Conservation (phyloP, 1,284 basidiomycete genomes). For the Malassezia obtusa region DNA sequence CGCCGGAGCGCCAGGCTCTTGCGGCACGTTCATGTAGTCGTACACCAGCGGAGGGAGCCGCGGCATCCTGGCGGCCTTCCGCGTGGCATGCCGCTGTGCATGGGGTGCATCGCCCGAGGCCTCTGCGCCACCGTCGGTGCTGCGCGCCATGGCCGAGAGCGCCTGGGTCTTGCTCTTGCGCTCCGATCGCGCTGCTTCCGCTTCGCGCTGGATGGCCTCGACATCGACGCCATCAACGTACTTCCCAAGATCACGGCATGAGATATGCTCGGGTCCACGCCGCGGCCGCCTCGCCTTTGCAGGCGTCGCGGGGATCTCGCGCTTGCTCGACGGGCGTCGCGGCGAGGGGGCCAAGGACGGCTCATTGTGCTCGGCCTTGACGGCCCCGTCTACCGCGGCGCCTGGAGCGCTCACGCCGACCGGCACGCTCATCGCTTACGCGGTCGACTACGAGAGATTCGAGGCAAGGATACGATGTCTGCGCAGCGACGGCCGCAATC, state of each 20-base stretch:
- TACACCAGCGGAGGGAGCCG: constrained; percentile 6
- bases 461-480: too few species aligned
- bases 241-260: constrained; percentile 7
- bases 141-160: constrained; percentile 3
- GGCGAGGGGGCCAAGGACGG: background rate
- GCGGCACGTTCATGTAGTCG: background rate
- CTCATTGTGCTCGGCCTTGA: background rate
- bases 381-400: background rate
- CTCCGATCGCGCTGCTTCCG: background rate
- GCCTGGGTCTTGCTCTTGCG: constrained; percentile 14
- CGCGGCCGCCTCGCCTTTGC: background rate
- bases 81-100: constrained; percentile 11
- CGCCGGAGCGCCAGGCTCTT: background rate
- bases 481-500: too few species aligned
- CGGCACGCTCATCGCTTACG: background rate
- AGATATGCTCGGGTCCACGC: constrained; percentile 1
- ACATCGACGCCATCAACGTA: constrained; percentile 5
- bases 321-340: background rate
- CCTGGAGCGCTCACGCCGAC: background rate
- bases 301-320: background rate
- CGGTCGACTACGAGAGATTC: too few species aligned
- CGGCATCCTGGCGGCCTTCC: constrained; percentile 6
- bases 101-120: background rate
- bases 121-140: background rate
- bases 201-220: background rate